A percentile compares a stretch with the other conserved stretches of the same genome.
Evolutionary conservation across 805 yeast species (phyloP).

Genomic region (Suhomyces xylopsoci): DNA sequence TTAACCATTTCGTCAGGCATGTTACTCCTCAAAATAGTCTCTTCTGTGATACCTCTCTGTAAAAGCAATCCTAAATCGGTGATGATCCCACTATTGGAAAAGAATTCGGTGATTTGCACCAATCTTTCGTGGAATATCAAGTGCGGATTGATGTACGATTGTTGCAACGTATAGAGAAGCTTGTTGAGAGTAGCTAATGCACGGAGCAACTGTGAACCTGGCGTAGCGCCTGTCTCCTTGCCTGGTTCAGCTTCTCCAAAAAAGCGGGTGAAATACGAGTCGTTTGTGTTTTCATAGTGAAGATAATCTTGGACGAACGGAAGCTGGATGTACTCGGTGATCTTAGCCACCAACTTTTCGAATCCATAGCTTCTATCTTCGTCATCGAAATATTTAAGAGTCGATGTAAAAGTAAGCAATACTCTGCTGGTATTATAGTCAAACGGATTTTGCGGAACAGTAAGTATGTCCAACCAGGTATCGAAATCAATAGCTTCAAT

Average conservation of each 20-base stretch:
- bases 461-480: slow-evolving; percentile 48
- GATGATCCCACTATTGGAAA: slow-evolving; percentile 42
- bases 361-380: slow-evolving; percentile 50
- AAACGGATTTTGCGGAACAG: slow-evolving; percentile 54
- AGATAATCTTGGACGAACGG: slow-evolving; percentile 30
- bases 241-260: slow-evolving; percentile 17
- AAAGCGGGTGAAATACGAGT: slow-evolving; percentile 37
- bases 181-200: slow-evolving; percentile 40
- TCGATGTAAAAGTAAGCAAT: slow-evolving; percentile 49
- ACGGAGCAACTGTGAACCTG: slow-evolving; percentile 29
- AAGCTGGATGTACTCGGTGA: slow-evolving; percentile 26
- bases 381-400: slow-evolving; percentile 56
- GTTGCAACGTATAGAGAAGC: slow-evolving; percentile 50
- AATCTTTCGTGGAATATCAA: slow-evolving; percentile 47
- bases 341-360: slow-evolving; percentile 32
- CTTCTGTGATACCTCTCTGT: slow-evolving; percentile 55
- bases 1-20: slow-evolving; percentile 48
- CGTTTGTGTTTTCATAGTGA: slow-evolving; percentile 21
- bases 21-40: slow-evolving; percentile 45
- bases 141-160: slow-evolving; percentile 54
- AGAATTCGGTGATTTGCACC: slow-evolving; percentile 37
- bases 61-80: slow-evolving; percentile 46
- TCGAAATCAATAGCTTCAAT: slow-evolving; percentile 37
- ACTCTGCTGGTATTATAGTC: slow-evolving; percentile 59
- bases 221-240: slow-evolving; percentile 10